Evolutionary conservation across 2,329 filamentous ascomycete species (phyloP).

Genomic region (Rhytidhysteron rufulum): DNA sequence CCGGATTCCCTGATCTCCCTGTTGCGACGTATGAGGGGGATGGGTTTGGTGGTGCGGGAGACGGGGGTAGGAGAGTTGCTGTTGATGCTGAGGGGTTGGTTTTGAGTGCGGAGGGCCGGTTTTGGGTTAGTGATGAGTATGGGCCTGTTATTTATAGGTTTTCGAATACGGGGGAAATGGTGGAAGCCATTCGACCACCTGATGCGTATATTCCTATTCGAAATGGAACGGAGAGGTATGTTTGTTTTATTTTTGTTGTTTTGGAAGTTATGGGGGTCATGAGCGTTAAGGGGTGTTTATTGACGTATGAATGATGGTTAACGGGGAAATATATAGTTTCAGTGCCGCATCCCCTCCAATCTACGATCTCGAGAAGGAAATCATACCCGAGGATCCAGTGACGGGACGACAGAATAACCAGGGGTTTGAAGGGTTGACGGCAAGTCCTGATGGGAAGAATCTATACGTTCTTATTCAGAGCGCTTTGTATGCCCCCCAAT

Average conservation of each 20-base stretch:
- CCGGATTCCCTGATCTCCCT: constrained; percentile 60
- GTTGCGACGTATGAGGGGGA: constrained; percentile 62
- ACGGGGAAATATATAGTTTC: constrained; percentile 46
- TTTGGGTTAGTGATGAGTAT: constrained; percentile 69
- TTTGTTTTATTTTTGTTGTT: neutral
- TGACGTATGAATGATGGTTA: no score
- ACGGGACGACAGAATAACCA: constrained; percentile 69
- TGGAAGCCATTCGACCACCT: constrained; percentile 61
- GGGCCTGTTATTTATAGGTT: constrained; percentile 70
- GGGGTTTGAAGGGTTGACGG: constrained; percentile 67
- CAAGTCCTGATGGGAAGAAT: constrained; percentile 59
- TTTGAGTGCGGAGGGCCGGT: constrained; percentile 56
- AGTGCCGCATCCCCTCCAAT: constrained; percentile 60
- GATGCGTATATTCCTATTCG: constrained; percentile 61
- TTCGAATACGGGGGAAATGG: constrained; percentile 54
- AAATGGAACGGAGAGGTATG: constrained; percentile 49
- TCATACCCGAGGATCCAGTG: constrained; percentile 54
- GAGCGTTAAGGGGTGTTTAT: no score
- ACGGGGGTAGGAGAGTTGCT: constrained; percentile 57
- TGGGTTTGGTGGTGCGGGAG: constrained; percentile 60
- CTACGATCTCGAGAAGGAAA: constrained; percentile 49
- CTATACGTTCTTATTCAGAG: constrained; percentile 65
- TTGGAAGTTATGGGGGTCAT: no score
- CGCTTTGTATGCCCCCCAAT: constrained; percentile 45
- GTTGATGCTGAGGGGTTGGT: constrained; percentile 66